Evolutionary conservation across 176 grass and related monocot genomes (phyloP).

Genomic region (Poa annua): DNA sequence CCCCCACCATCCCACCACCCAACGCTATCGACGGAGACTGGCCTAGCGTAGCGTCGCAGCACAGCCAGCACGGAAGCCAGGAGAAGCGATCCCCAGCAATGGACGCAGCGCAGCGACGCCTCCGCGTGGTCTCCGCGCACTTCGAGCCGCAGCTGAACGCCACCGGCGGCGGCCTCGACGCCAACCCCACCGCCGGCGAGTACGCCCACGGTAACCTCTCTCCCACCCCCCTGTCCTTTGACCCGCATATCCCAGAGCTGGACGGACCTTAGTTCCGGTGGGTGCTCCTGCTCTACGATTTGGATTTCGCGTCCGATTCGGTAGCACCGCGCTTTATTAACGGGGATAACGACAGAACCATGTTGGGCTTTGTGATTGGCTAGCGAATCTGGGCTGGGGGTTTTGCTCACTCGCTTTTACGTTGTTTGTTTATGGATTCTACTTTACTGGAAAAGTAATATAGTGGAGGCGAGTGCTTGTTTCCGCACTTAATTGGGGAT

Average conservation of each 20-base stretch:
- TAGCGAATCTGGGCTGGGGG: neutral
- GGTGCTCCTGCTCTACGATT: neutral
- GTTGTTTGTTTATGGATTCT: conserved; percentile 8
- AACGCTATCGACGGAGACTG: conserved; percentile 21
- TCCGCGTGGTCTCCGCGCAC: conserved; percentile 66
- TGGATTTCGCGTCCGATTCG: conserved; percentile 1
- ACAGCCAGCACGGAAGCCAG: neutral
- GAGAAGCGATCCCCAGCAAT: conserved; percentile 38
- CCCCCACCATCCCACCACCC: neutral
- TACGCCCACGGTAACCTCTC: conserved; percentile 60
- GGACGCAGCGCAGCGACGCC: conserved; percentile 64
- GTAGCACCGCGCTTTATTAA: neutral
- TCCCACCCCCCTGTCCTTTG: neutral
- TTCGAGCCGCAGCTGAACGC: conserved; percentile 36
- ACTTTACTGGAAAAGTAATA: conserved; percentile 10
- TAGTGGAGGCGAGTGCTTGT: neutral
- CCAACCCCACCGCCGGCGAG: conserved; percentile 67
- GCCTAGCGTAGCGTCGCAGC: neutral
- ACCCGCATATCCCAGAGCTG: neutral
- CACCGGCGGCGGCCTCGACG: conserved; percentile 23
- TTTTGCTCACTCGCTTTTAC: neutral
- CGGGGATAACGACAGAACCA: conserved; percentile 11
- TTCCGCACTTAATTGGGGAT: neutral
- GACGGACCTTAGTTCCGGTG: neutral
- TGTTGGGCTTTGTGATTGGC: neutral